These are phyloP conservation scores for Marchantia polymorpha DNA, from an alignment of 225 moss, liverwort and hornwort species.

Conservation along the genomic window DNA sequence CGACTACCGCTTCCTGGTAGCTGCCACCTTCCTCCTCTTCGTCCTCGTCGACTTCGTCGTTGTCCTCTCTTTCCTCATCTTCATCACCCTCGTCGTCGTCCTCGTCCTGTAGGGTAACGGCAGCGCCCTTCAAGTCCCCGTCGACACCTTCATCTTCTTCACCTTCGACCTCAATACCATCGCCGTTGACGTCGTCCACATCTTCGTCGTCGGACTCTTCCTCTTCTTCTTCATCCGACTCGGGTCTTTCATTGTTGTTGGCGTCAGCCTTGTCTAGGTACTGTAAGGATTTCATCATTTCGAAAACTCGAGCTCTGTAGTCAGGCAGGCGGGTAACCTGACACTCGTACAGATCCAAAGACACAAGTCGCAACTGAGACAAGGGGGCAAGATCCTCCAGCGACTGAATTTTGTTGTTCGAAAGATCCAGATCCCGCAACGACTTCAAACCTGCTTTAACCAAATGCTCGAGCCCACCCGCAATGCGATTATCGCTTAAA, in stretches of 20 bases:
- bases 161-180: constrained; percentile 40
- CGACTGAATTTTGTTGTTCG: constrained; percentile 79
- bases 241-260: constrained; percentile 69
- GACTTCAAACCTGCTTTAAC: constrained; percentile 69
- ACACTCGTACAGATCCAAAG: constrained; percentile 76
- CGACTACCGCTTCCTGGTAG: constrained; percentile 61
- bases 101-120: constrained; percentile 44
- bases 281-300: constrained; percentile 75
- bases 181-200: constrained; percentile 55
- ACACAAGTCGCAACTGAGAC: constrained; percentile 61
- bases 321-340: constrained; percentile 63
- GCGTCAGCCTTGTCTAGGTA: constrained; percentile 74
- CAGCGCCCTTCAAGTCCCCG: constrained; percentile 52
- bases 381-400: constrained; percentile 70
- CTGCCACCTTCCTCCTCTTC: constrained; percentile 72
- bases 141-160: constrained; percentile 60
- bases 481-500: constrained; percentile 77
- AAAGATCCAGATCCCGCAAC: constrained; percentile 68
- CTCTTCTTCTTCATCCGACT: constrained; percentile 72
- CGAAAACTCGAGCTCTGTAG: constrained; percentile 65
- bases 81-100: constrained; percentile 66
- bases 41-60: constrained; percentile 50
- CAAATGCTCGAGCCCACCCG: constrained; percentile 70
- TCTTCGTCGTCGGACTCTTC: constrained; percentile 63
- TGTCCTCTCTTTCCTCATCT: constrained; percentile 48